These are phyloP conservation scores for Amborella trichopoda DNA, from an alignment of 164 flowering plant species.

Conservation along the genomic window DNA sequence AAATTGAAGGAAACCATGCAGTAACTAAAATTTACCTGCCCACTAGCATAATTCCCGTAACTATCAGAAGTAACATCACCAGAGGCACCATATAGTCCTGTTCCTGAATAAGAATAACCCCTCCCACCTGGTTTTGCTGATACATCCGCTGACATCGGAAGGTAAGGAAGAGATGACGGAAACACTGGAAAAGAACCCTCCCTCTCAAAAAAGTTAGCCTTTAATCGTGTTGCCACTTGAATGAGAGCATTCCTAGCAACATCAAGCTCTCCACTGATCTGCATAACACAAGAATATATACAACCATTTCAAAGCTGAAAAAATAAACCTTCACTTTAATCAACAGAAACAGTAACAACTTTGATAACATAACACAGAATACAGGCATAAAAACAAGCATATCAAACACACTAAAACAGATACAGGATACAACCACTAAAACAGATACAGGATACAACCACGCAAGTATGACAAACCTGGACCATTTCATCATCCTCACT, in stretches of 20 bases:
- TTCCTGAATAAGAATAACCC: slow-evolving; percentile 54
- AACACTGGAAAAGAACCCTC: slow-evolving; percentile 67
- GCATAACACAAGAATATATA: no score
- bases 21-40: slow-evolving; percentile 36
- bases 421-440: no score
- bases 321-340: no score
- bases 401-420: no score
- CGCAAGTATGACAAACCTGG: slow-evolving; percentile 39
- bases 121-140: slow-evolving; percentile 52
- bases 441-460: no score
- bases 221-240: slow-evolving; percentile 60
- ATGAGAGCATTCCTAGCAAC: slow-evolving; percentile 78
- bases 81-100: slow-evolving; percentile 48
- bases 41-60: slow-evolving; percentile 58
- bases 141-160: slow-evolving; percentile 73
- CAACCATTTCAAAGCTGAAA: no score
- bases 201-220: slow-evolving; percentile 85
- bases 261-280: slow-evolving; percentile 92
- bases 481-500: slow-evolving; percentile 94
- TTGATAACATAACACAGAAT: no score
- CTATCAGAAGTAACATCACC: slow-evolving; percentile 49
- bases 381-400: no score
- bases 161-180: slow-evolving; percentile 76
- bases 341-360: not conserved
- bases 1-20: not conserved